These are phyloP conservation scores for Kwoniella shivajii DNA, from an alignment of 1,284 basidiomycete genomes.

Conservation along the genomic window DNA sequence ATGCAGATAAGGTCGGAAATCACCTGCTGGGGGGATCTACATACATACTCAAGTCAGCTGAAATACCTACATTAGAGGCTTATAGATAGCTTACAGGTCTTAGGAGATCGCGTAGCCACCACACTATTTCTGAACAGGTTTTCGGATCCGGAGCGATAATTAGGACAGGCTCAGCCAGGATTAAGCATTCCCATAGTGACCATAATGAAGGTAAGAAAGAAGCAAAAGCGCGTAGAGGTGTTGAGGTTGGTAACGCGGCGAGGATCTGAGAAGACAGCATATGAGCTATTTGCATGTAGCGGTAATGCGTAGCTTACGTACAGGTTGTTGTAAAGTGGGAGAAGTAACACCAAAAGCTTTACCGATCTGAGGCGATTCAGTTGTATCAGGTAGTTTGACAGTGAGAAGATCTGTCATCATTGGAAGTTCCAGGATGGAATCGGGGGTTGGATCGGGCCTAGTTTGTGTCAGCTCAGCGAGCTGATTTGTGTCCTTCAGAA, in stretches of 20 bases:
- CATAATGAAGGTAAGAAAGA: constrained; percentile 77
- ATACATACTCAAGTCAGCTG: background rate
- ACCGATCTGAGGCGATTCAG: constrained; percentile 68
- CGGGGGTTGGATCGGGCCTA: constrained; percentile 69
- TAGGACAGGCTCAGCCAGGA: constrained; percentile 84
- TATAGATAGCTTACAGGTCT: constrained; percentile 70
- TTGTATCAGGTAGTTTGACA: constrained; percentile 68
- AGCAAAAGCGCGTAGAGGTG: constrained; percentile 73
- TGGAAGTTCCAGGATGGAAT: constrained; percentile 69
- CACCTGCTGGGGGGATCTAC: constrained; percentile 79
- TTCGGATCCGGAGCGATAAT: constrained; percentile 80
- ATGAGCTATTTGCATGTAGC: background rate
- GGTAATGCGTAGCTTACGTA: background rate
- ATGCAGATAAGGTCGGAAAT: constrained; percentile 91
- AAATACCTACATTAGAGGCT: background rate
- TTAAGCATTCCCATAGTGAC: constrained; percentile 90
- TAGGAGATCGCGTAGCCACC: constrained; percentile 88
- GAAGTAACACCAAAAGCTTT: constrained; percentile 11
- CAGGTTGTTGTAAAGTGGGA: constrained; percentile 11
- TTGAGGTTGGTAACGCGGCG: constrained; percentile 70
- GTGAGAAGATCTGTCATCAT: constrained; percentile 75
- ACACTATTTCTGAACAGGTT: constrained; percentile 73
- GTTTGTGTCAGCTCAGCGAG: background rate
- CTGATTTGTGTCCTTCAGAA: background rate
- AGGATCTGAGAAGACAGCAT: constrained; percentile 62